These are phyloP conservation scores for Domatiomyces globalis DNA, from an alignment of 2,329 filamentous ascomycete genomes.

Conservation along the genomic window DNA sequence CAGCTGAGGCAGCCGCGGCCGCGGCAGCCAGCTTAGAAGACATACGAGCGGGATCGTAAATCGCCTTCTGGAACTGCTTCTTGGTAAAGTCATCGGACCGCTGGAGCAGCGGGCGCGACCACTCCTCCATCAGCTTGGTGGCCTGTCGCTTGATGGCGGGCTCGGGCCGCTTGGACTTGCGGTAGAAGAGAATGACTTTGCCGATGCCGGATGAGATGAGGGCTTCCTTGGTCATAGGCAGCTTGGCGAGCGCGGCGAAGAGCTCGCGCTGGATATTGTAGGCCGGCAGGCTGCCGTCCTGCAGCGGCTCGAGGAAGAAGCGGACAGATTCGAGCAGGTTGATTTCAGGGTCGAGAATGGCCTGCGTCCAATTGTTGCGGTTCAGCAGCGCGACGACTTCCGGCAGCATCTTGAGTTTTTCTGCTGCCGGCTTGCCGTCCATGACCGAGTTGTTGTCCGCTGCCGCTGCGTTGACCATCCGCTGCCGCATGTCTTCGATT, in stretches of 20 bases:
- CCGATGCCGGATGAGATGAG: constrained; percentile 85
- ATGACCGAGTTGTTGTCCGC: constrained; percentile 72
- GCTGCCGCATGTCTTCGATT: constrained; percentile 71
- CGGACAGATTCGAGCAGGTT: constrained; percentile 90
- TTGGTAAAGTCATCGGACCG: constrained; percentile 92
- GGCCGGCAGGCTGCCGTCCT: constrained; percentile 83
- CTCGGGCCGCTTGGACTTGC: constrained; percentile 82
- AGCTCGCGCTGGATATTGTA: constrained; percentile 97
- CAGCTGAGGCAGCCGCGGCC: constrained; percentile 11
- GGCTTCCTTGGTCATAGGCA: constrained; percentile 83
- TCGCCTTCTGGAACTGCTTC: constrained; percentile 45
- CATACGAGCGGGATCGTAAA: constrained; percentile 40
- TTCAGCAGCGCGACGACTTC: constrained; percentile 81
- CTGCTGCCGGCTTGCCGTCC: constrained; percentile 63
- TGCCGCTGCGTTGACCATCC: constrained; percentile 82
- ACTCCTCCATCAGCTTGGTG: constrained; percentile 82
- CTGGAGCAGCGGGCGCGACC: constrained; percentile 88
- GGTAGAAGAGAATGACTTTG: constrained; percentile 94
- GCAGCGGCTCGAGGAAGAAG: constrained; percentile 91
- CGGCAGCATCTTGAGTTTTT: constrained; percentile 87
- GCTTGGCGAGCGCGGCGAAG: constrained; percentile 61
- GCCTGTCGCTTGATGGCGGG: constrained; percentile 82
- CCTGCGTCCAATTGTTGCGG: constrained; percentile 66
- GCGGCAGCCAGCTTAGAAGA: constrained; percentile 13
- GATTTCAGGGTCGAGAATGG: constrained; percentile 82